Conservation (phyloP, 768 basidiomycete species). For the Auricularia sp. region DNA sequence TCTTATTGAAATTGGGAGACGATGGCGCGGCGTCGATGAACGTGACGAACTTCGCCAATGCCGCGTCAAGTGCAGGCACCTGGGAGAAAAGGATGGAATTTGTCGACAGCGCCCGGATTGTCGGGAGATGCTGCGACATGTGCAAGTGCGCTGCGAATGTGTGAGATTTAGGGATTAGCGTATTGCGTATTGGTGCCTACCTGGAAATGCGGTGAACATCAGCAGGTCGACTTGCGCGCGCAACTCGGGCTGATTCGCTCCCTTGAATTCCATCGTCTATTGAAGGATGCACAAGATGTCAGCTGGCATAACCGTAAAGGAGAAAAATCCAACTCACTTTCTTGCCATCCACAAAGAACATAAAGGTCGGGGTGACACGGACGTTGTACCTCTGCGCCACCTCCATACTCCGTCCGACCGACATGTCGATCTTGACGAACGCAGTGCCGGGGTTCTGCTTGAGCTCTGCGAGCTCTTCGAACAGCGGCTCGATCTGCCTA, state of each 20-base stretch:
- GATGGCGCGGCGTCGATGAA: conserved; percentile 45
- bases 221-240: conserved; percentile 65
- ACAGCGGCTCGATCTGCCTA: conserved; percentile 72
- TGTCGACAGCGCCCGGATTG: conserved; percentile 52
- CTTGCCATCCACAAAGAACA: conserved; percentile 72
- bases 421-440: conserved; percentile 80
- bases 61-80: conserved; percentile 56
- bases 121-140: conserved; percentile 45
- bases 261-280: conserved; percentile 62
- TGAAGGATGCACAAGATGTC: background rate
- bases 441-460: conserved; percentile 49
- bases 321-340: conserved; percentile 36
- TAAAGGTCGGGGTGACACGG: conserved; percentile 76
- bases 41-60: conserved; percentile 47
- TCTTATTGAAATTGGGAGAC: conserved; percentile 21
- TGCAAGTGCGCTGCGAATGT: conserved; percentile 62
- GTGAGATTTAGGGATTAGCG: conserved; percentile 1
- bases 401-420: conserved; percentile 49
- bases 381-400: conserved; percentile 59
- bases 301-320: background rate
- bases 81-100: conserved; percentile 70
- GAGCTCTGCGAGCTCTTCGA: conserved; percentile 64
- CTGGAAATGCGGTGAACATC: conserved; percentile 68
- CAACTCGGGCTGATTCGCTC: conserved; percentile 60
- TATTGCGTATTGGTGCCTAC: conserved; percentile 33